Conservation (phyloP, 495 filamentous ascomycete genomes). For the Penicillium bialowiezense region DNA sequence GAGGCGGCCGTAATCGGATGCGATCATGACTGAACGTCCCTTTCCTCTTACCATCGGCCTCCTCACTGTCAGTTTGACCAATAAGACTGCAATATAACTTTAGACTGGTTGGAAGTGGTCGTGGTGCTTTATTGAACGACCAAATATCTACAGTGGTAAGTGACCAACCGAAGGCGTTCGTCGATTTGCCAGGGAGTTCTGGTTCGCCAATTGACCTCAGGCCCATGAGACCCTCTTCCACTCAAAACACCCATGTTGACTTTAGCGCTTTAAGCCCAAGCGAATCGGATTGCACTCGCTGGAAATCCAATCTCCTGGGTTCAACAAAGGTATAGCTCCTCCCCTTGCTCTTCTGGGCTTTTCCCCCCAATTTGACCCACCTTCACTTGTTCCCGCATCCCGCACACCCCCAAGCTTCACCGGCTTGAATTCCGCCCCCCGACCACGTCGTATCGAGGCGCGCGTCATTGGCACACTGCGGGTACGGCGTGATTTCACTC, state of each 20-base stretch:
- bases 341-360: conserved; percentile 15
- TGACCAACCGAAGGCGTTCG: conserved; percentile 19
- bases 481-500: conserved; percentile 19
- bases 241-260: conserved; percentile 4
- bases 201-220: conserved; percentile 44
- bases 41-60: conserved; percentile 6
- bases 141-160: conserved; percentile 18
- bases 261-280: conserved; percentile 23
- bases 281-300: conserved; percentile 27
- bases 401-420: conserved; percentile 15
- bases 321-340: not conserved
- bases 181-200: conserved; percentile 34
- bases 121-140: conserved; percentile 6
- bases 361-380: conserved; percentile 33
- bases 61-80: not conserved
- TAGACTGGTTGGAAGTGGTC: not conserved
- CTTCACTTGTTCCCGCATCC: conserved; percentile 29
- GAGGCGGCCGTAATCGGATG: conserved; percentile 8
- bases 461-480: conserved; percentile 28
- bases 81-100: not conserved
- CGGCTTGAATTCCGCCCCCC: conserved; percentile 6
- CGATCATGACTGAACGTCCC: conserved; percentile 4
- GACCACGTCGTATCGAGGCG: conserved; percentile 16
- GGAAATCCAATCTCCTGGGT: not conserved
- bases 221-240: conserved; percentile 15